phyloP scores from a whole-genome alignment of 768 basidiomycete species.

The Naematelia encephala region DNA sequence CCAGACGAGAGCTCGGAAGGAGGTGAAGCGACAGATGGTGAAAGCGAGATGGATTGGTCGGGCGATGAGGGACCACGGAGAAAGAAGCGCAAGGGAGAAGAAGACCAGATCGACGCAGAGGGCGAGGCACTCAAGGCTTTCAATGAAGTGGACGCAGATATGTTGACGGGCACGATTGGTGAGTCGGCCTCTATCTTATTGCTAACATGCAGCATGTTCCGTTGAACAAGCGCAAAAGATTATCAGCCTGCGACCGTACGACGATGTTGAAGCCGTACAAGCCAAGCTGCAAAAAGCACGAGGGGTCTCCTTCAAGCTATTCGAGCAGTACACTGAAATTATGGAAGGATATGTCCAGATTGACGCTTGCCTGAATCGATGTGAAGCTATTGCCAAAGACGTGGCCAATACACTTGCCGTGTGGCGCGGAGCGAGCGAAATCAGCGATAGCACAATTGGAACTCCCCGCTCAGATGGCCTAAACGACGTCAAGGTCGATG shows the following conservation, averaged over 20 bases:
- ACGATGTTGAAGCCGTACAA: slow-evolving; percentile 69
- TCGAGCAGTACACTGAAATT: slow-evolving; percentile 83
- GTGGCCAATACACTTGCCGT: slow-evolving; percentile 71
- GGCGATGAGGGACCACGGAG: slow-evolving; percentile 32
- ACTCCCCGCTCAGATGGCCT: slow-evolving; percentile 41
- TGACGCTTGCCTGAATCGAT: slow-evolving; percentile 80
- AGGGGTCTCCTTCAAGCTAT: slow-evolving; percentile 83
- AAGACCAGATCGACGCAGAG: slow-evolving; percentile 44
- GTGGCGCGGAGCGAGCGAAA: slow-evolving; percentile 59
- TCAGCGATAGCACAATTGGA: slow-evolving; percentile 30
- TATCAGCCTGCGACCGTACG: slow-evolving; percentile 73
- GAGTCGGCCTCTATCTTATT: slow-evolving; percentile 16
- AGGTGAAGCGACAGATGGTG: slow-evolving; percentile 19
- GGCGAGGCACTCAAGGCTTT: slow-evolving; percentile 52
- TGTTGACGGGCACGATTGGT: slow-evolving; percentile 55
- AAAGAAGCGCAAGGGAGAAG: slow-evolving; percentile 27
- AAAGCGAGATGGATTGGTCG: slow-evolving; percentile 38
- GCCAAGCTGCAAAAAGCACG: slow-evolving; percentile 84
- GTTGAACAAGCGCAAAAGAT: slow-evolving; percentile 76
- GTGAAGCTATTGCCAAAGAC: slow-evolving; percentile 76
- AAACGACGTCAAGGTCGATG: slow-evolving; percentile 49
- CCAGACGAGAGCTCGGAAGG: slow-evolving; percentile 40
- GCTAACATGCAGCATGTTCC: slow-evolving; percentile 57
- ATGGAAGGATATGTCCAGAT: slow-evolving; percentile 74
- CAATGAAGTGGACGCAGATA: slow-evolving; percentile 52